Conservation (phyloP, 768 basidiomycete species). For the Russula foetens region DNA sequence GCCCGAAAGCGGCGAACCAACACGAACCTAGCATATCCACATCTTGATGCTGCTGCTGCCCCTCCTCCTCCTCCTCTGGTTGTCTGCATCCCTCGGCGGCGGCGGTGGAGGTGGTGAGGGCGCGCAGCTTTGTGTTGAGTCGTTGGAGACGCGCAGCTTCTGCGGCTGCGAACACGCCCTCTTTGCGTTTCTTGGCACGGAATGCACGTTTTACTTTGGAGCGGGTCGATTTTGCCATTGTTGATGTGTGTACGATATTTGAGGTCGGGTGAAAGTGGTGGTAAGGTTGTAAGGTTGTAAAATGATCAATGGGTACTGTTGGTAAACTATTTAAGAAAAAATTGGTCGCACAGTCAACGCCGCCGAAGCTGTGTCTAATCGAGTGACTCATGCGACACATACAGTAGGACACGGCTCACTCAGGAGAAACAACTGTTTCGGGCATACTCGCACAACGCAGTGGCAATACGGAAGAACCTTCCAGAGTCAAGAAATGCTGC, state of each 20-base stretch:
- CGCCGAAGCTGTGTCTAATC: background rate
- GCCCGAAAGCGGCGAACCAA: constrained; percentile 14
- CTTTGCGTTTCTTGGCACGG: constrained; percentile 68
- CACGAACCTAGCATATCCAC: constrained; percentile 22
- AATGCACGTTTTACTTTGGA: constrained; percentile 76
- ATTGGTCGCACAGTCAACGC: background rate
- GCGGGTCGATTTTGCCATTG: constrained; percentile 78
- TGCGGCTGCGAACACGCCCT: constrained; percentile 65
- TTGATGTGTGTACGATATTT: background rate
- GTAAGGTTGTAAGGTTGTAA: background rate
- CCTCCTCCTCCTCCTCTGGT: constrained; percentile 1
- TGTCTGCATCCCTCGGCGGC: no score
- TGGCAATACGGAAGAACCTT: background rate
- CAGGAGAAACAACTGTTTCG: background rate
- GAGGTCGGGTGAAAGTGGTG: background rate
- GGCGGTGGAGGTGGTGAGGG: constrained; percentile 30
- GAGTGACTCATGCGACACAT: background rate
- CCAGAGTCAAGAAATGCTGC: background rate
- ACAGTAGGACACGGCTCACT: background rate
- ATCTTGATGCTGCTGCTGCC: constrained; percentile 24
- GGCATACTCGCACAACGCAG: background rate
- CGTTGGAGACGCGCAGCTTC: constrained; percentile 72
- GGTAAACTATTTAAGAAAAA: background rate
- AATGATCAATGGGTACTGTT: background rate
- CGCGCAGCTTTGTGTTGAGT: constrained; percentile 56